Conservation (phyloP, 1,284 basidiomycete genomes). For the Coniferiporia weirii region DNA sequence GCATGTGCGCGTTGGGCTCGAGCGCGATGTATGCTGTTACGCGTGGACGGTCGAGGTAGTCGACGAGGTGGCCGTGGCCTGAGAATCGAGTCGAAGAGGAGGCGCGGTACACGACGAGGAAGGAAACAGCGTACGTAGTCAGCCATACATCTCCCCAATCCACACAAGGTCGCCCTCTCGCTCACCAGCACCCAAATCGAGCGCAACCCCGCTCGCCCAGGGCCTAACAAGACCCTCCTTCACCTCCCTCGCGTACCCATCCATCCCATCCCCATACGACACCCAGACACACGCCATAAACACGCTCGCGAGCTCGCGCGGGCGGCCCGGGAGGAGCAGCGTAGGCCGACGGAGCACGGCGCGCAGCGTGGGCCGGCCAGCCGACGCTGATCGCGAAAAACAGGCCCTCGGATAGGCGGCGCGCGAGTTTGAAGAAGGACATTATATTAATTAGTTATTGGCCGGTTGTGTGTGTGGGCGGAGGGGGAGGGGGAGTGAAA, state of each 20-base stretch:
- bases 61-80: conserved; percentile 58
- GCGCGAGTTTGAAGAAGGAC: background rate
- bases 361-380: conserved; percentile 44
- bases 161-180: no score
- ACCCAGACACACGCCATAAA: conserved; percentile 62
- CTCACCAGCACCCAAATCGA: conserved; percentile 67
- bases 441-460: no score
- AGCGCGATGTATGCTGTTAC: conserved; percentile 63
- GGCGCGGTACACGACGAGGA: background rate
- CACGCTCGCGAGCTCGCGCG: conserved; percentile 41
- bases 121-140: no score
- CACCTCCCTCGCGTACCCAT: conserved; percentile 35
- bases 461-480: no score
- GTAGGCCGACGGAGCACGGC: conserved; percentile 37
- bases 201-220: conserved; percentile 53
- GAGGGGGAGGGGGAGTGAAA: no score
- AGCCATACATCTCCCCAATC: background rate
- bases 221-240: conserved; percentile 49
- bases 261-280: conserved; percentile 43
- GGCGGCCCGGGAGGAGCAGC: conserved; percentile 44
- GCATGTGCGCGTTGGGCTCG: conserved; percentile 64
- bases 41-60: conserved; percentile 49
- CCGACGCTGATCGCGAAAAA: conserved; percentile 34
- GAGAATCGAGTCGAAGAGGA: background rate
- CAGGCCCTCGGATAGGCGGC: conserved; percentile 30